Evolutionary conservation across 352 stramenopile species (phyloP).

Genomic region (Pythium volutum): DNA sequence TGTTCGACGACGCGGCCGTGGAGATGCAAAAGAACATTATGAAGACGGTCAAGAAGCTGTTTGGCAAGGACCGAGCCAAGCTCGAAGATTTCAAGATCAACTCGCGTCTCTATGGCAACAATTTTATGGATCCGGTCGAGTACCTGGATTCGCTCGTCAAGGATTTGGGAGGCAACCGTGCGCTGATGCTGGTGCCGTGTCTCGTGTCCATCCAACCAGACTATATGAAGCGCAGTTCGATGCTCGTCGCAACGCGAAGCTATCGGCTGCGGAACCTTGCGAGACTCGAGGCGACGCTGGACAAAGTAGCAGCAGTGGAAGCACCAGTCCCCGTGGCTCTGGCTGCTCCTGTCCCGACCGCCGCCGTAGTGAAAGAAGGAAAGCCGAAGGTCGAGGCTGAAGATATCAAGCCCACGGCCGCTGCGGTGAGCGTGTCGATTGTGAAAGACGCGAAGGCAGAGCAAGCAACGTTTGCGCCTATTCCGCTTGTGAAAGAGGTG

Average conservation of each 20-base stretch:
- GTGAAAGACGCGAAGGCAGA: no score
- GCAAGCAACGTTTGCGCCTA: no score
- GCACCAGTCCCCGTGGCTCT: not conserved
- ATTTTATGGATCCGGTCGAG: slow-evolving; percentile 71
- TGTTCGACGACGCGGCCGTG: slow-evolving; percentile 57
- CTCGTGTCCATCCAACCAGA: slow-evolving; percentile 65
- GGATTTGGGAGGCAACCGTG: slow-evolving; percentile 50
- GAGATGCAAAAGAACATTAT: slow-evolving; percentile 76
- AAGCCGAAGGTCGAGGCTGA: no score
- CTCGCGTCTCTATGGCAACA: slow-evolving; percentile 67
- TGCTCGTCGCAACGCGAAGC: slow-evolving; percentile 50
- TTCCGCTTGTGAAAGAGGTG: not conserved
- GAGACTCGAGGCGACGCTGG: slow-evolving; percentile 34
- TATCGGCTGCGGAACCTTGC: slow-evolving; percentile 47
- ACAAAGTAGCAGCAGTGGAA: slow-evolving; percentile 7
- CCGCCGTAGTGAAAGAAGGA: no score
- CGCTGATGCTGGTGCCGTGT: slow-evolving; percentile 63
- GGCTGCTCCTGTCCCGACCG: not conserved
- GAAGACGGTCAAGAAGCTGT: slow-evolving; percentile 64
- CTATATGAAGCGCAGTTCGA: slow-evolving; percentile 45
- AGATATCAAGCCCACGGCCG: no score
- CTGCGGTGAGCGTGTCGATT: not conserved
- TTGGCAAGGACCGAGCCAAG: slow-evolving; percentile 51
- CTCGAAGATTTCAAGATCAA: slow-evolving; percentile 85
- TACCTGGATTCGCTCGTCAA: slow-evolving; percentile 67